Evolutionary conservation across 495 filamentous ascomycete genomes (phyloP).

Genomic region (Xylaria curta): DNA sequence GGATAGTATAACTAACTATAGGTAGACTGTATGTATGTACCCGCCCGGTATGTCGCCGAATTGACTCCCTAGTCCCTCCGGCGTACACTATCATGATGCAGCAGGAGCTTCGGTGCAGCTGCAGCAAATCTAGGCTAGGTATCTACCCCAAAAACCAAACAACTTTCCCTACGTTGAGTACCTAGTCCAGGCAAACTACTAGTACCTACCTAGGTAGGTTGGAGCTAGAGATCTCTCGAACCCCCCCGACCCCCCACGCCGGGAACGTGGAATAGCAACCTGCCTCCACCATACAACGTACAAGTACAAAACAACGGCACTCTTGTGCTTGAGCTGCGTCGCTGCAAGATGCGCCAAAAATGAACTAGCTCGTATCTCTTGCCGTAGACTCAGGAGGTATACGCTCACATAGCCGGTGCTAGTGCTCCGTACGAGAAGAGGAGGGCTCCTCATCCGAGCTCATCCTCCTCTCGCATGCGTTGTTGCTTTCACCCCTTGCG

Average conservation of each 20-base stretch:
- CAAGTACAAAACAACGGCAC: not conserved
- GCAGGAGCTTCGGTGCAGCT: not conserved
- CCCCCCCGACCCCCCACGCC: conserved; percentile 11
- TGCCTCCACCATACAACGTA: not conserved
- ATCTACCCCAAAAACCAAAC: conserved; percentile 10
- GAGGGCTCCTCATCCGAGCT: not conserved
- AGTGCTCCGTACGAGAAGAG: not conserved
- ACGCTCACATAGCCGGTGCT: conserved; percentile 1
- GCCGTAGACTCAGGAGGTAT: not conserved
- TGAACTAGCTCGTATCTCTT: conserved; percentile 8
- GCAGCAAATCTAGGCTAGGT: not conserved
- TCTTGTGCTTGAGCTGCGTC: not conserved
- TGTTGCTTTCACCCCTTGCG: conserved; percentile 20
- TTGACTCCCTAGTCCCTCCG: not conserved
- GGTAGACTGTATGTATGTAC: no score
- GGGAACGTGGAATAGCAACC: conserved; percentile 9
- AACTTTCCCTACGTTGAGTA: not conserved
- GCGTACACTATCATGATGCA: not conserved
- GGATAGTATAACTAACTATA: no score
- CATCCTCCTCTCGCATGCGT: not conserved
- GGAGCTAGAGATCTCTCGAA: not conserved
- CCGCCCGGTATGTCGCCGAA: conserved; percentile 1
- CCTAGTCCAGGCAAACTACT: not conserved
- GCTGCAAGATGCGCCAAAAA: conserved; percentile 23
- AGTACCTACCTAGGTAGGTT: no score